Conservation (phyloP, 2,329 filamentous ascomycete genomes). For the Colletotrichum scovillei region DNA sequence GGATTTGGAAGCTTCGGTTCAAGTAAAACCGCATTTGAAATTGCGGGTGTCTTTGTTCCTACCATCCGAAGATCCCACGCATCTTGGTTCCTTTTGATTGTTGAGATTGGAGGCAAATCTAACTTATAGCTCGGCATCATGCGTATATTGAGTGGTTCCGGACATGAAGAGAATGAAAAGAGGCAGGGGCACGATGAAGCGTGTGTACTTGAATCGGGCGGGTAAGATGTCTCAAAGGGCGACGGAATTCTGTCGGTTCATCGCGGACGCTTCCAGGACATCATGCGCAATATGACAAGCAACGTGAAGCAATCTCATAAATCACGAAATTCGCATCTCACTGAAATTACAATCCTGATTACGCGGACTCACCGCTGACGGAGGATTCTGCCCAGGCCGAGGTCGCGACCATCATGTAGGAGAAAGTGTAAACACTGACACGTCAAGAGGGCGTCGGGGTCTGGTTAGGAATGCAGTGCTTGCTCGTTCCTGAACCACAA, state of each 20-base stretch:
- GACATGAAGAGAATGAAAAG: neutral
- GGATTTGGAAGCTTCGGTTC: neutral
- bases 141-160: neutral
- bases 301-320: neutral
- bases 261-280: neutral
- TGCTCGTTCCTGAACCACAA: conserved; percentile 8
- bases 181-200: too few relatives aligned
- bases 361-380: neutral
- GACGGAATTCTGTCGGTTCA: neutral
- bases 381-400: neutral
- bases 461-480: neutral
- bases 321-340: neutral
- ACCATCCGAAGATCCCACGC: neutral
- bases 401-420: conserved; percentile 7
- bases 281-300: neutral
- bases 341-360: conserved; percentile 14
- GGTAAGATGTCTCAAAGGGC: too few relatives aligned
- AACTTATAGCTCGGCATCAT: neutral
- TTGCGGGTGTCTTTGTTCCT: neutral
- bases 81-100: neutral
- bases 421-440: conserved; percentile 19
- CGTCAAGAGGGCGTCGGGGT: neutral
- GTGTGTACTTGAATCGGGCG: too few relatives aligned
- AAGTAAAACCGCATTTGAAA: neutral
- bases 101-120: neutral